phyloP scores from a whole-genome alignment of 176 grass and related monocot genomes.

The Poa annua region DNA sequence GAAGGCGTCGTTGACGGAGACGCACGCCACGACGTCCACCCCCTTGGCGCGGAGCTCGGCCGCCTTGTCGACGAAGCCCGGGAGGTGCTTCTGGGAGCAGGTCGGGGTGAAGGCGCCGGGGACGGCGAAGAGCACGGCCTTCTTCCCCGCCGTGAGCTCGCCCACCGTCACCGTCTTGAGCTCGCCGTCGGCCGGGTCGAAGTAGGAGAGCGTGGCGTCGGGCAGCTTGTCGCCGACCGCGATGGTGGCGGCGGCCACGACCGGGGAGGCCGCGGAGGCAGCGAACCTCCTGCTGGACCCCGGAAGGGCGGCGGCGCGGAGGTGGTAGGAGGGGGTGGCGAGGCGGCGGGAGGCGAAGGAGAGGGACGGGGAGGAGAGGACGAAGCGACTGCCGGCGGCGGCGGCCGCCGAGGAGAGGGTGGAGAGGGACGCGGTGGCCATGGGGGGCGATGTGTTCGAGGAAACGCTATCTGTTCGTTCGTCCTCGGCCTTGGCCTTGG shows the following conservation, averaged over 20 bases:
- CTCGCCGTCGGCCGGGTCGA: conserved; percentile 57
- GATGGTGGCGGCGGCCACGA: conserved; percentile 47
- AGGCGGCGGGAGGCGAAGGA: conserved; percentile 37
- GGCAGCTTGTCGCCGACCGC: conserved; percentile 79
- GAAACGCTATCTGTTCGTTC: conserved; percentile 31
- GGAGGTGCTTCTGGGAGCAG: conserved; percentile 91
- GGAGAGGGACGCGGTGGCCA: conserved; percentile 39
- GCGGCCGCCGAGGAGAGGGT: conserved; percentile 18
- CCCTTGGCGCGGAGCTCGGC: conserved; percentile 64
- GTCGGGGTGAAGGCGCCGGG: conserved; percentile 89
- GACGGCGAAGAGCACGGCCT: conserved; percentile 64
- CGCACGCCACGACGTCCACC: conserved; percentile 67
- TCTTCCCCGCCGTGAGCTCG: conserved; percentile 79
- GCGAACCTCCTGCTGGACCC: neutral
- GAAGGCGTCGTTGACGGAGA: conserved; percentile 89
- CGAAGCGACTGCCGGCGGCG: conserved; percentile 24
- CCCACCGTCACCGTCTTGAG: conserved; percentile 57
- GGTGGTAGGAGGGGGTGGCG: neutral
- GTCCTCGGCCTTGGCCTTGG: neutral
- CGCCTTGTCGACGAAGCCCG: conserved; percentile 70
- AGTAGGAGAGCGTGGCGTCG: conserved; percentile 75
- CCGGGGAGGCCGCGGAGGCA: conserved; percentile 18
- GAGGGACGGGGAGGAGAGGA: conserved; percentile 12
- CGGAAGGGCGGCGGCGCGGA: neutral
- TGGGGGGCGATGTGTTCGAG: conserved; percentile 33